Percentiles rank a stretch among this genome's conserved stretches.
Evolutionary conservation across 192 early-diverging fungal genomes (phyloP).

Genomic region (Entomortierella beljakovae): DNA sequence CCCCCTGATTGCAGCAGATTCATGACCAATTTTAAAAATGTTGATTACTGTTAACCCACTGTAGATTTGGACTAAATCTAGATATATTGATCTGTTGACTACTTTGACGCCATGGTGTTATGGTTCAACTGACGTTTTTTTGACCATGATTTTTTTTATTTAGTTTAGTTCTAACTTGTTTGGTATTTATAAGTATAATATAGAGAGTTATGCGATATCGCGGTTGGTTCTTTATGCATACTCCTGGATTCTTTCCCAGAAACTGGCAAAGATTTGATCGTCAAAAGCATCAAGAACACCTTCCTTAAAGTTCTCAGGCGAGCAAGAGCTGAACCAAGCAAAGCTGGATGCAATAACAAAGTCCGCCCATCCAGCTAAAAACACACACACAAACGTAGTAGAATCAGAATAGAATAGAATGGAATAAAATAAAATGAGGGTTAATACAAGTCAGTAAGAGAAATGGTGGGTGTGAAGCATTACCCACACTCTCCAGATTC

Average conservation of each 20-base stretch:
- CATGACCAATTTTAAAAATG: too few relatives aligned
- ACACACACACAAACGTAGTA: neutral
- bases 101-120: too few relatives aligned
- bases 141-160: too few relatives aligned
- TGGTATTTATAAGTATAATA: too few relatives aligned
- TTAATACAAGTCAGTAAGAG: neutral
- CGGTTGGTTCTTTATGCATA: slow-evolving; percentile 23
- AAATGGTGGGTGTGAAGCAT: neutral
- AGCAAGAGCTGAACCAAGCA: slow-evolving; percentile 36
- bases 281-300: slow-evolving; percentile 40
- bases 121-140: too few relatives aligned
- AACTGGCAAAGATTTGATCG: slow-evolving; percentile 45
- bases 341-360: slow-evolving; percentile 51
- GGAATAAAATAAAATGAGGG: neutral
- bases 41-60: too few relatives aligned
- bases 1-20: too few relatives aligned
- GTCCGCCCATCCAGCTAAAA: slow-evolving; percentile 58
- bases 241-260: slow-evolving; percentile 50
- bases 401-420: neutral
- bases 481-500: too few relatives aligned
- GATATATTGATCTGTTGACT: too few relatives aligned
- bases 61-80: too few relatives aligned
- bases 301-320: slow-evolving; percentile 51
- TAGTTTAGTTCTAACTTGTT: too few relatives aligned
- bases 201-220: too few relatives aligned